Conservation (phyloP, 2,329 filamentous ascomycete species). For the Penicillium griseofulvum region DNA sequence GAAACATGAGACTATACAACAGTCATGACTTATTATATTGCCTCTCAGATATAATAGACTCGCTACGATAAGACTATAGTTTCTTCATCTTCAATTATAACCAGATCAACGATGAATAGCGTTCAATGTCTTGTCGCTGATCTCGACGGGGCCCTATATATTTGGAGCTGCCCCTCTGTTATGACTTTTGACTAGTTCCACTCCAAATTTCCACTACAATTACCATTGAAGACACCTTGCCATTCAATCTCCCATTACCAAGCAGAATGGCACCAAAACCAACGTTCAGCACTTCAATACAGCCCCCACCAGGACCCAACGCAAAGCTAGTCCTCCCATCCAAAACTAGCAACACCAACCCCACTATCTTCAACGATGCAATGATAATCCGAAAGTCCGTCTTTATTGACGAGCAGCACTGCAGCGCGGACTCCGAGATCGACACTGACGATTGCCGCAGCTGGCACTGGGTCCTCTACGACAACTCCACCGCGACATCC, state of each 20-base stretch:
- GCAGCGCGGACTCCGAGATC: constrained; percentile 66
- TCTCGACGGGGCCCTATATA: not conserved
- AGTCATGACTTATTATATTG: not conserved
- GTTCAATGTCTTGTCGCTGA: not conserved
- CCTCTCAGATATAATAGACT: no score
- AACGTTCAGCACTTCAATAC: constrained; percentile 19
- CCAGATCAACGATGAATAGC: not conserved
- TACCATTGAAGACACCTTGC: not conserved
- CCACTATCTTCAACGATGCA: constrained; percentile 59
- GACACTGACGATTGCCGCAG: constrained; percentile 76
- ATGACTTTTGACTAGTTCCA: not conserved
- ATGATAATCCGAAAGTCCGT: constrained; percentile 58
- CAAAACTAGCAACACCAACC: constrained; percentile 31
- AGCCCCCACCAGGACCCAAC: constrained; percentile 24
- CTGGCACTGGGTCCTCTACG: constrained; percentile 88
- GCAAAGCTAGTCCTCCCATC: constrained; percentile 24
- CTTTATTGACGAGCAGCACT: constrained; percentile 57
- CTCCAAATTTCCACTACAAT: not conserved
- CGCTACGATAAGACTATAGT: not conserved
- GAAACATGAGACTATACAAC: not conserved
- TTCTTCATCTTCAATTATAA: not conserved
- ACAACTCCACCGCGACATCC: constrained; percentile 44
- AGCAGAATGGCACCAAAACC: constrained; percentile 6
- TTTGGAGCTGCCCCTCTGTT: not conserved
- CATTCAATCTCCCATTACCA: not conserved